Percentiles rank a stretch among this genome's conserved stretches.
Conservation (phyloP, 176 grass and related monocot species). For the Rhynchospora tenuis region DNA sequence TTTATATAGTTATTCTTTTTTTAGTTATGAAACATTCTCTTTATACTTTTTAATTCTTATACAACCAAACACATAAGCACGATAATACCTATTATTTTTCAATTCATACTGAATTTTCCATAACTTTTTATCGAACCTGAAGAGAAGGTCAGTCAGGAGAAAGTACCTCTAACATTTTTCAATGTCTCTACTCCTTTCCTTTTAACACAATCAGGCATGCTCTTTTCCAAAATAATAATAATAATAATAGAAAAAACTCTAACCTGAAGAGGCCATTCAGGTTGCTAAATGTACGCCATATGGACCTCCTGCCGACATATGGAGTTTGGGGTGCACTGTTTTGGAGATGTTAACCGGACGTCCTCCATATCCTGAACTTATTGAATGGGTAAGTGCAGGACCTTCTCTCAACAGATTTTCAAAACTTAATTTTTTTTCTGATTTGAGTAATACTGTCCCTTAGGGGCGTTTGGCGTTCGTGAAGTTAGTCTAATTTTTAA, state of each 20-base stretch:
- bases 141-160: too few relatives aligned
- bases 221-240: too few relatives aligned
- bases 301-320: slow-evolving; percentile 75
- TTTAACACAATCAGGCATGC: too few relatives aligned
- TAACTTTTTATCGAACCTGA: not conserved
- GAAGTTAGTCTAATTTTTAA: too few relatives aligned
- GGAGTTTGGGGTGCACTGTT: slow-evolving; percentile 96
- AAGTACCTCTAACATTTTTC: too few relatives aligned
- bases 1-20: too few relatives aligned
- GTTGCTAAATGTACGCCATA: slow-evolving; percentile 64
- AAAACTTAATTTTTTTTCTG: not conserved
- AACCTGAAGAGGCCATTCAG: slow-evolving; percentile 31
- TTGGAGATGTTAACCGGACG: slow-evolving; percentile 73
- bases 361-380: slow-evolving; percentile 60
- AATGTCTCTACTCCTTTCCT: too few relatives aligned
- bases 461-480: too few relatives aligned
- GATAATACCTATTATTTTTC: not conserved
- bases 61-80: too few relatives aligned
- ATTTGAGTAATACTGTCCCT: not conserved
- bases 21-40: too few relatives aligned
- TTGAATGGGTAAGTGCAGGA: slow-evolving; percentile 57
- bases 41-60: too few relatives aligned
- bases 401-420: slow-evolving; percentile 8
- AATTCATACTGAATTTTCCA: not conserved
- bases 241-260: not conserved